Percentiles rank a stretch among this genome's conserved stretches.
phyloP scores from a whole-genome alignment of 768 basidiomycete genomes.

The Kwoniella europaea region DNA sequence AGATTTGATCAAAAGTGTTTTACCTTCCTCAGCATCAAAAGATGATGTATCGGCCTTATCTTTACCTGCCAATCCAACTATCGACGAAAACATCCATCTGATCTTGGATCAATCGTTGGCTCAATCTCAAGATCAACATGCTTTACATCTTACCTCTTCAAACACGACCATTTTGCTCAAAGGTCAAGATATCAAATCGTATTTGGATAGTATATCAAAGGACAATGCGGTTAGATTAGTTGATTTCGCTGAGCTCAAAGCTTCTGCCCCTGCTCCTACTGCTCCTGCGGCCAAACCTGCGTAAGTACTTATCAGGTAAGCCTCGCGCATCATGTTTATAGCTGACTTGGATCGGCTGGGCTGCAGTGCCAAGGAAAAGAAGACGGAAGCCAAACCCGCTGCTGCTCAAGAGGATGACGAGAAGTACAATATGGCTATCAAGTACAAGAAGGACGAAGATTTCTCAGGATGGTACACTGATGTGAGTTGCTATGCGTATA shows the following conservation, averaged over 20 bases:
- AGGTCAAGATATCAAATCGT: slow-evolving; percentile 74
- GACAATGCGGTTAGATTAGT: slow-evolving; percentile 70
- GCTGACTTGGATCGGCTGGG: not conserved
- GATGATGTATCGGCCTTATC: slow-evolving; percentile 86
- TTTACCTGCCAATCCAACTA: slow-evolving; percentile 64
- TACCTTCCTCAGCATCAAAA: slow-evolving; percentile 71
- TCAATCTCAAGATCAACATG: slow-evolving; percentile 70
- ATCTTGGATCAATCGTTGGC: slow-evolving; percentile 80
- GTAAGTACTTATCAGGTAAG: slow-evolving; percentile 34
- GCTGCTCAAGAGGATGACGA: slow-evolving; percentile 71
- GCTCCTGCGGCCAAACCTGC: slow-evolving; percentile 35
- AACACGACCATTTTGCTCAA: slow-evolving; percentile 75
- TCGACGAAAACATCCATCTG: slow-evolving; percentile 68
- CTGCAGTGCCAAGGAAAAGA: slow-evolving; percentile 38
- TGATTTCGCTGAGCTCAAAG: slow-evolving; percentile 71
- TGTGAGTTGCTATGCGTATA: slow-evolving; percentile 61
- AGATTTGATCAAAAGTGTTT: slow-evolving; percentile 84
- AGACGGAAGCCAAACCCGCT: slow-evolving; percentile 32
- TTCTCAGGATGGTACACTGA: slow-evolving; percentile 94
- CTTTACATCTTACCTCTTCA: slow-evolving; percentile 74
- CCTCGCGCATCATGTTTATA: not conserved
- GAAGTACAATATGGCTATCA: slow-evolving; percentile 88
- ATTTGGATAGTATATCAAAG: slow-evolving; percentile 67
- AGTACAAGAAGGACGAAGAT: slow-evolving; percentile 93
- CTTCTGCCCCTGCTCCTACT: slow-evolving; percentile 54